phyloP scores from a whole-genome alignment of 805 yeast genomes.

The Cyberlindnera nakhonratchasimensis region DNA sequence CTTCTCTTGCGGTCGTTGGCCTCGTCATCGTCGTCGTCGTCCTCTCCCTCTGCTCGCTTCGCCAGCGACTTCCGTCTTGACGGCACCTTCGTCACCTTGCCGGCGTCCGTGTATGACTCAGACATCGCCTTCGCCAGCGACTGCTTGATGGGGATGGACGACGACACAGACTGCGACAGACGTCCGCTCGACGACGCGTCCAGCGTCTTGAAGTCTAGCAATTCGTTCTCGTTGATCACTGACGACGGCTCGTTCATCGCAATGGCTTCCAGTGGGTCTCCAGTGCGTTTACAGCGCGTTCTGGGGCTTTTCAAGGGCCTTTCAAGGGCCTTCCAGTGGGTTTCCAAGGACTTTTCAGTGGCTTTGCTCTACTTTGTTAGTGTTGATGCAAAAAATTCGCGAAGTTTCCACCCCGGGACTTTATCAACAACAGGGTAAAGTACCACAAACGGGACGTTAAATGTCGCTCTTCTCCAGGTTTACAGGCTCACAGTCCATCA shows the following conservation, averaged over 20 bases:
- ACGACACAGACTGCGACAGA: conserved; percentile 13
- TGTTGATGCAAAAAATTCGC: too few relatives aligned
- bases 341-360: too few relatives aligned
- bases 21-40: conserved; percentile 29
- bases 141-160: conserved; percentile 27
- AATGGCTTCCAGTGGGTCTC: not conserved
- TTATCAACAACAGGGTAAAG: too few relatives aligned
- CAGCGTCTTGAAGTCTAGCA: conserved; percentile 21
- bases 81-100: conserved; percentile 22
- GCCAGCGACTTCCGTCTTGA: conserved; percentile 21
- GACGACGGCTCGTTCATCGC: conserved; percentile 8
- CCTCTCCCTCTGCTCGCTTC: conserved; percentile 12
- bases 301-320: too few relatives aligned
- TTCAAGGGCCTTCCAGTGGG: too few relatives aligned
- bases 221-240: conserved; percentile 19
- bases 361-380: too few relatives aligned
- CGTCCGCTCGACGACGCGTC: conserved; percentile 17
- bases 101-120: conserved; percentile 20
- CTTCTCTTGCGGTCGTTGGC: conserved; percentile 44
- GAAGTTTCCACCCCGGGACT: too few relatives aligned
- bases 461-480: conserved; percentile 12
- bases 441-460: too few relatives aligned
- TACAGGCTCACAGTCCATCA: conserved; percentile 10
- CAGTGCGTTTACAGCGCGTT: not conserved
- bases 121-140: conserved; percentile 26